Evolutionary conservation across 495 filamentous ascomycete genomes (phyloP).

Genomic region (Neurospora sp.): DNA sequence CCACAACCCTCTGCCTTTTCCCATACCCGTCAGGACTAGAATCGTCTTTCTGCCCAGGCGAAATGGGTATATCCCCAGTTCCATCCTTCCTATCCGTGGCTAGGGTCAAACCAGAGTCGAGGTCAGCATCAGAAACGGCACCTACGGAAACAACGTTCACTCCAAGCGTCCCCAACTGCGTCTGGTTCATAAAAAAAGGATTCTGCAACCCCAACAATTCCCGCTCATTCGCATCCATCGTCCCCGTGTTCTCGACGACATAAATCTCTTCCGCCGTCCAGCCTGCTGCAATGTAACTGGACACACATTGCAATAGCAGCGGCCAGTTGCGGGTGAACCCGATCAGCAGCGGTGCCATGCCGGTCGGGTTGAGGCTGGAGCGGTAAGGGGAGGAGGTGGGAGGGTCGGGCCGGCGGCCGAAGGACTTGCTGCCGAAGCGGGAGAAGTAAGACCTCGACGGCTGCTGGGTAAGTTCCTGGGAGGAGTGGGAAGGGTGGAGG

Average conservation of each 20-base stretch:
- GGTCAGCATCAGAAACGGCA: background rate
- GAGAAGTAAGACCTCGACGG: background rate
- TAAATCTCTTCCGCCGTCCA: constrained; percentile 52
- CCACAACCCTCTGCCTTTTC: background rate
- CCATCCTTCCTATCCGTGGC: background rate
- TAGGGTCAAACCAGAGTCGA: background rate
- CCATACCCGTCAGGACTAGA: no score
- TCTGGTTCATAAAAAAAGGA: constrained; percentile 52
- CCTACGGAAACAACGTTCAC: constrained; percentile 38
- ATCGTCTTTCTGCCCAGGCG: no score
- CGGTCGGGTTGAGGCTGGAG: constrained; percentile 1
- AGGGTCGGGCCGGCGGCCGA: background rate
- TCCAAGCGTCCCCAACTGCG: constrained; percentile 39
- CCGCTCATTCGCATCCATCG: constrained; percentile 42
- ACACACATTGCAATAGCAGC: constrained; percentile 46
- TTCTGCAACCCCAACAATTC: constrained; percentile 44
- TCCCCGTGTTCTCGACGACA: constrained; percentile 53
- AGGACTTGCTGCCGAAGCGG: background rate
- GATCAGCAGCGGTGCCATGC: constrained; percentile 45
- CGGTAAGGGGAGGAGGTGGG: background rate
- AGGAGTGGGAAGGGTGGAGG: background rate
- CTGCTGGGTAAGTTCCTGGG: background rate
- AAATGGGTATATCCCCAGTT: no score
- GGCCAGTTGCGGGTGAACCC: constrained; percentile 53
- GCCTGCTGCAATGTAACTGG: constrained; percentile 49